Evolutionary conservation across 2,329 filamentous ascomycete genomes (phyloP), one percentile per base, ranked within the genome.

Genomic region (Emydomyces testavorans): DNA sequence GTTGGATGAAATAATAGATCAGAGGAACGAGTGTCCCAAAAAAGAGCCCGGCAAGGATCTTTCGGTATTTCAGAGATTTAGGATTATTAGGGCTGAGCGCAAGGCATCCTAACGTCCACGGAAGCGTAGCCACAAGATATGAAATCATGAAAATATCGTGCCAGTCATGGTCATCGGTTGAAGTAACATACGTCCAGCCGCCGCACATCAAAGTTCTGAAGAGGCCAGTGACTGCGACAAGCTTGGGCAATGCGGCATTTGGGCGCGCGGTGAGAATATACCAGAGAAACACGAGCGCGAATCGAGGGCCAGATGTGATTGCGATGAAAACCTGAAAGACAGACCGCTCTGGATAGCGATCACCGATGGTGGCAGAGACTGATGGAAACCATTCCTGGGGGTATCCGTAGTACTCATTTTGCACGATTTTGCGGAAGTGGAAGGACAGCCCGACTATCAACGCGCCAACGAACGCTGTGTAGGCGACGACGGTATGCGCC

Each of bases 91-190:
- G 88, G 66, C 89, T 95, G 44, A 96, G 71, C 4, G 83, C 80
- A 52, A 96, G 77, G 65, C 90, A 95, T 41, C 92, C 92, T 40
- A 87, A 66, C 1, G 90, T 98, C 92, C 92, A 98, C 1, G 92
- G 92, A 46, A 98, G 73, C 2, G 92, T 96, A 28, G 87, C 84
- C 38, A 98, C 82, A 48, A 98, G 74, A 66, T 98, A 98, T 11
- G 88, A 93, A 57, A 98, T 95, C 92, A 98, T 98, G 65, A 98
- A 90, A 53, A 96, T 90, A 62, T 98, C 92, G 65, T 98, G 92
- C 89, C 88, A 96, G 67, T 94, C 81, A 66, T 98, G 92, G 64
- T 96, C 87, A 64, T 98, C 92, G 36, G 92, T 98, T 53, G 92
- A 96, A 21, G 92, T 98, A 52, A 98, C 81, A 66, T 96, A 98